phyloP scores from a whole-genome alignment of 106 monocot species.

The Dendrobium catenatum region DNA sequence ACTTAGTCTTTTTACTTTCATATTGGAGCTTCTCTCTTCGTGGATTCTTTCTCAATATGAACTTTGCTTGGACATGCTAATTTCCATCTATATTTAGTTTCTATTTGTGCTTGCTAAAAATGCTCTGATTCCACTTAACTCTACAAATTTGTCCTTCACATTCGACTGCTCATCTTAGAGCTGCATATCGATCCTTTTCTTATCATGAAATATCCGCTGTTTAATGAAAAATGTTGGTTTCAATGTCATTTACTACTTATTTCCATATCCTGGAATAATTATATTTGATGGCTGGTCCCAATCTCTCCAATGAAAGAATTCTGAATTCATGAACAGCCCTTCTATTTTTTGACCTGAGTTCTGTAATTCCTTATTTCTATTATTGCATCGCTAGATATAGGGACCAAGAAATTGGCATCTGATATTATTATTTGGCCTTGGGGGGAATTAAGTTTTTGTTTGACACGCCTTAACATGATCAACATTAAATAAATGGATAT shows the following conservation, averaged over 20 bases:
- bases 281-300: background rate
- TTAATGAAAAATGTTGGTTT: background rate
- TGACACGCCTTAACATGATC: background rate
- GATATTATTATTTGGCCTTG: background rate
- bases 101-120: background rate
- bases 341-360: background rate
- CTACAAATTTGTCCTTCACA: background rate
- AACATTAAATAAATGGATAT: background rate
- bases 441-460: background rate
- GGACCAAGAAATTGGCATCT: background rate
- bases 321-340: background rate
- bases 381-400: background rate
- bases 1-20: background rate
- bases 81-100: background rate
- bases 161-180: background rate
- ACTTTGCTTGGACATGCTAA: background rate
- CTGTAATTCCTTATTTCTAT: background rate
- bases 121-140: background rate
- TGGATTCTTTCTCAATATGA: background rate
- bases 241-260: background rate
- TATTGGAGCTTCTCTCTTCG: background rate
- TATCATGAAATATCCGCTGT: background rate
- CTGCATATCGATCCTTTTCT: background rate
- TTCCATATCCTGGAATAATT: background rate
- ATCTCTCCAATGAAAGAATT: background rate